Evolutionary conservation across 2,329 filamentous ascomycete genomes (phyloP).

Genomic region (Coniochaeta hoffmannii): DNA sequence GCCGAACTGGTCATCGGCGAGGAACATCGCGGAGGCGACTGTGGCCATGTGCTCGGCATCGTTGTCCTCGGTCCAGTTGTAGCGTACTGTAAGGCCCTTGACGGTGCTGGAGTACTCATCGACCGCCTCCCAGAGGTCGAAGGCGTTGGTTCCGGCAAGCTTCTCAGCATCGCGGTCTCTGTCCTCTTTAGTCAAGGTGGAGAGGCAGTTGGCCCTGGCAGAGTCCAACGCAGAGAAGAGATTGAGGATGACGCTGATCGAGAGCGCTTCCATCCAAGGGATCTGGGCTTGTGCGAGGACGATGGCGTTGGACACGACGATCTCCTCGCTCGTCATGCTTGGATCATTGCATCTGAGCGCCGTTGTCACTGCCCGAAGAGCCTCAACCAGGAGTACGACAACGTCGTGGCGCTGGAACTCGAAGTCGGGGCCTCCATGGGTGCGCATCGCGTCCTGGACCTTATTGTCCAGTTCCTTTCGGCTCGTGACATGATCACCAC

Average conservation of each 20-base stretch:
- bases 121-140: not conserved
- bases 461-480: not conserved
- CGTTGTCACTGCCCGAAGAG: not conserved
- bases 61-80: not conserved
- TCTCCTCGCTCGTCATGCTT: not conserved
- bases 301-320: not conserved
- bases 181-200: not conserved
- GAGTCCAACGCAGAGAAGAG: not conserved
- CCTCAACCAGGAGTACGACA: not conserved
- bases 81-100: not conserved
- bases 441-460: not conserved
- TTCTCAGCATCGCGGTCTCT: not conserved
- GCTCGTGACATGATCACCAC: not conserved
- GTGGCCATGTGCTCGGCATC: not conserved
- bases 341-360: not conserved
- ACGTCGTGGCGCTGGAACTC: not conserved
- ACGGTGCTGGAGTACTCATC: not conserved
- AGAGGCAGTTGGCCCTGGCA: not conserved
- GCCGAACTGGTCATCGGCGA: not conserved
- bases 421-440: not conserved
- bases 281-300: not conserved
- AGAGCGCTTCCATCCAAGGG: not conserved
- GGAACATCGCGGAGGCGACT: not conserved
- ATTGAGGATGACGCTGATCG: not conserved
- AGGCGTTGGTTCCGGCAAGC: not conserved